A percentile compares a stretch with the other conserved stretches of the same genome.
Evolutionary conservation across 2,329 filamentous ascomycete species (phyloP).

Genomic region (Ophiostoma sp.): DNA sequence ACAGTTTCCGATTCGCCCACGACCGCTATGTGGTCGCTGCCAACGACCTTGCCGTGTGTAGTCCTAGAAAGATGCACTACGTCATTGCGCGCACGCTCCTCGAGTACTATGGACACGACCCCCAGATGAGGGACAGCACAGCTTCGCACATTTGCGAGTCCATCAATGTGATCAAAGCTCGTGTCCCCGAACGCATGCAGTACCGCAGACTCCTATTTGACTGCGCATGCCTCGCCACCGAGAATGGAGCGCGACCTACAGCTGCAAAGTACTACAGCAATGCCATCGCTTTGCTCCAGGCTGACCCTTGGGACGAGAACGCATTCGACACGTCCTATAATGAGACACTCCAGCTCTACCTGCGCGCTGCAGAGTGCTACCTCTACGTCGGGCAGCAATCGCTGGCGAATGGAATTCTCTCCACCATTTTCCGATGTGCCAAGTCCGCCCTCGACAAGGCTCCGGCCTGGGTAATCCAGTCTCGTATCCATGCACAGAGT

Average conservation of each 20-base stretch:
- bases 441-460: constrained; percentile 72
- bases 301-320: constrained; percentile 68
- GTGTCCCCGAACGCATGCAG: constrained; percentile 54
- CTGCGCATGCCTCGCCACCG: constrained; percentile 70
- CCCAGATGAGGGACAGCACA: constrained; percentile 62
- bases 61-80: constrained; percentile 79
- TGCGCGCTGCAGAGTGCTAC: constrained; percentile 75
- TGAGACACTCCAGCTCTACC: constrained; percentile 75
- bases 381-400: constrained; percentile 69
- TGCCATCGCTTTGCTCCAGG: constrained; percentile 73
- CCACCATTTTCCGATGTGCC: constrained; percentile 64
- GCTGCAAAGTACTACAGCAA: constrained; percentile 76
- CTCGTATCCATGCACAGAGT: constrained; percentile 68
- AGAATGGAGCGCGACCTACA: constrained; percentile 76
- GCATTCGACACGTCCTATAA: constrained; percentile 72
- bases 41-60: constrained; percentile 62
- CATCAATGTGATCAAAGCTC: constrained; percentile 65
- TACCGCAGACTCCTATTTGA: constrained; percentile 74
- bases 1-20: constrained; percentile 81
- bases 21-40: constrained; percentile 80
- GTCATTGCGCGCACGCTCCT: constrained; percentile 77
- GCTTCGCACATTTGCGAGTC: constrained; percentile 78
- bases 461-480: constrained; percentile 76
- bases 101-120: constrained; percentile 60
- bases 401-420: constrained; percentile 63